Evolutionary conservation across 495 filamentous ascomycete species (phyloP).

Genomic region (Letharia lupina): DNA sequence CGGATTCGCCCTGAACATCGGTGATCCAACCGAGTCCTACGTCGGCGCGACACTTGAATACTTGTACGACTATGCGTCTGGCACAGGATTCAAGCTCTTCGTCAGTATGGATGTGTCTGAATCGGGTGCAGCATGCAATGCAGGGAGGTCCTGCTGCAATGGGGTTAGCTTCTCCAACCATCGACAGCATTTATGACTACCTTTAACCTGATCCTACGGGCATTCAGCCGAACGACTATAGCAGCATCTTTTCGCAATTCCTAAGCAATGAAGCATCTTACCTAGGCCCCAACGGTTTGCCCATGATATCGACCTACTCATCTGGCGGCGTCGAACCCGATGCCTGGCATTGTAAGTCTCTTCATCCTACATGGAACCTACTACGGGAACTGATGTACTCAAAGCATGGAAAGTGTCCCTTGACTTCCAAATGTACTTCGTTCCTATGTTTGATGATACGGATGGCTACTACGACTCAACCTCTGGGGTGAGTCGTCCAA

Average conservation of each 20-base stretch:
- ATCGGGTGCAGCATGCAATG: slow-evolving; percentile 1
- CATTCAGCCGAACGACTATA: slow-evolving; percentile 10
- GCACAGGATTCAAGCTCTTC: slow-evolving; percentile 29
- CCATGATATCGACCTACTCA: slow-evolving; percentile 14
- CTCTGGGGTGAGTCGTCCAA: not conserved
- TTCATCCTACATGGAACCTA: not conserved
- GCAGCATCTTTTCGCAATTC: slow-evolving; percentile 10
- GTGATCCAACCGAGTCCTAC: slow-evolving; percentile 22
- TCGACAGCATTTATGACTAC: not conserved
- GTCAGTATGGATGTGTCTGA: slow-evolving; percentile 27
- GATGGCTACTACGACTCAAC: slow-evolving; percentile 21
- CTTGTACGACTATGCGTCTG: slow-evolving; percentile 22
- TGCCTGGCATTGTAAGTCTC: slow-evolving; percentile 12
- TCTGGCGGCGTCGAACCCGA: slow-evolving; percentile 11
- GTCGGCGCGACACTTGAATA: slow-evolving; percentile 18
- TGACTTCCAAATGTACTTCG: slow-evolving; percentile 19
- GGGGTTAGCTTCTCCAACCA: slow-evolving; percentile 6
- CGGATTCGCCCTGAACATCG: slow-evolving; percentile 29
- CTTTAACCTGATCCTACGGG: not conserved
- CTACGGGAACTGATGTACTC: slow-evolving; percentile 6
- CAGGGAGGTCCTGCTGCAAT: slow-evolving; percentile 3
- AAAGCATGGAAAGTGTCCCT: slow-evolving; percentile 8
- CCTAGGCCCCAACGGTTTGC: slow-evolving; percentile 20
- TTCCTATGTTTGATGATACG: slow-evolving; percentile 26
- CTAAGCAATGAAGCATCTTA: slow-evolving; percentile 19